phyloP scores from a whole-genome alignment of 306 rosid genomes.

The Vigna hirtella region DNA sequence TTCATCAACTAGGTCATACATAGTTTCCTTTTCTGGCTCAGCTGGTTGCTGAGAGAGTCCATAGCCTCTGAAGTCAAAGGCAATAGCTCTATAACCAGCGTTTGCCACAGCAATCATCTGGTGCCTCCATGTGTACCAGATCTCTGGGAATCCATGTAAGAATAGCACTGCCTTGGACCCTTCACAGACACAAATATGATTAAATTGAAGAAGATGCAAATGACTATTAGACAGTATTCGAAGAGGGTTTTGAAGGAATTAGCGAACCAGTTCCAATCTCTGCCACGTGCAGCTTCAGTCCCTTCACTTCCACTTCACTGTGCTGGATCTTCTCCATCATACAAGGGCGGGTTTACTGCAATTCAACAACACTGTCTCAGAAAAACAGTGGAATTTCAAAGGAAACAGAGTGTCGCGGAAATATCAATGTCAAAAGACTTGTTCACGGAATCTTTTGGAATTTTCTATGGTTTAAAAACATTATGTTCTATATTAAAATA shows the following conservation, averaged over 20 bases:
- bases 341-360: not conserved
- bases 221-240: not conserved
- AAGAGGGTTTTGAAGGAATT: not conserved
- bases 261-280: constrained; percentile 59
- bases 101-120: constrained; percentile 74
- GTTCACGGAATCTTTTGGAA: not conserved
- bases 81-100: constrained; percentile 70
- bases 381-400: not conserved
- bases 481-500: too few relatives aligned
- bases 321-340: constrained; percentile 72
- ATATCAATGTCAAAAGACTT: not conserved
- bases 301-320: constrained; percentile 63
- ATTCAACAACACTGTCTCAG: not conserved
- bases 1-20: constrained; percentile 57
- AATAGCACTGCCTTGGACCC: constrained; percentile 72
- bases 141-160: constrained; percentile 85
- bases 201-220: not conserved
- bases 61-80: constrained; percentile 78
- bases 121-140: constrained; percentile 83
- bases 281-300: constrained; percentile 75
- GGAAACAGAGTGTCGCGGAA: not conserved
- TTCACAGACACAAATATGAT: constrained; percentile 24
- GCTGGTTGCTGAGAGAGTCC: constrained; percentile 77
- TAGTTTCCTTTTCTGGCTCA: constrained; percentile 60
- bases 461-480: too few relatives aligned